These are phyloP conservation scores for Mycosarcoma mackinlayi DNA, from an alignment of 1,284 basidiomycete species.

Conservation along the genomic window DNA sequence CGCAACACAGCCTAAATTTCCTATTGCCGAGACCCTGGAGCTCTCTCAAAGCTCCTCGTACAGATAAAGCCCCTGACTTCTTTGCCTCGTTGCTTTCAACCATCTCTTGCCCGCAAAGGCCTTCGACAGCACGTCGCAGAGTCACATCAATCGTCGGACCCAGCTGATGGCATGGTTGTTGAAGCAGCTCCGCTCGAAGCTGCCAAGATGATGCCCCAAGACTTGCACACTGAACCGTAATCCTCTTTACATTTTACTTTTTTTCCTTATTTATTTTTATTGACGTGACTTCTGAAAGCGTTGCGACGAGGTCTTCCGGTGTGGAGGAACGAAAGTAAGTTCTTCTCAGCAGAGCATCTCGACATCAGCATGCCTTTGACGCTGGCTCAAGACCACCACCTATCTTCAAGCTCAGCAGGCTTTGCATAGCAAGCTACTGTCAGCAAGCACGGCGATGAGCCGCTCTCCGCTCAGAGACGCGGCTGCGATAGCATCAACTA, in stretches of 20 bases:
- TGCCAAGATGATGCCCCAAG: too few species aligned
- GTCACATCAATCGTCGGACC: too few species aligned
- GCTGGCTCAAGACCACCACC: neutral
- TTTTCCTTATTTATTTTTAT: neutral
- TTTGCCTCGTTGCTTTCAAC: too few species aligned
- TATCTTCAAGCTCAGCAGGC: neutral
- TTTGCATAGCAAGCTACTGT: neutral
- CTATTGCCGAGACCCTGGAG: slow-evolving; percentile 24
- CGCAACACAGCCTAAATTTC: slow-evolving; percentile 9
- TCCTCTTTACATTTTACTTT: too few species aligned
- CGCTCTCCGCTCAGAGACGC: slow-evolving; percentile 43
- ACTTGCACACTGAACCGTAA: too few species aligned
- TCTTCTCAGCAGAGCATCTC: slow-evolving; percentile 12
- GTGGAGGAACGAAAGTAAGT: neutral
- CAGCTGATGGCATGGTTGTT: too few species aligned
- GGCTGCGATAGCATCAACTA: slow-evolving; percentile 44
- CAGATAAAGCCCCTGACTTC: too few species aligned
- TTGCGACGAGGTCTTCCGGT: neutral
- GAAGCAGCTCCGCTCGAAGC: too few species aligned
- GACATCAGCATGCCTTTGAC: neutral
- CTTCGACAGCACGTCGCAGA: too few species aligned
- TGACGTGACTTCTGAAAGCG: neutral
- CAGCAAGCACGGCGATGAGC: slow-evolving; percentile 21
- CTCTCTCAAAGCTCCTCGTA: neutral
- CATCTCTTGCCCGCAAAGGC: too few species aligned